These are phyloP conservation scores for Boletus patriciae DNA, from an alignment of 768 basidiomycete species.

Conservation along the genomic window DNA sequence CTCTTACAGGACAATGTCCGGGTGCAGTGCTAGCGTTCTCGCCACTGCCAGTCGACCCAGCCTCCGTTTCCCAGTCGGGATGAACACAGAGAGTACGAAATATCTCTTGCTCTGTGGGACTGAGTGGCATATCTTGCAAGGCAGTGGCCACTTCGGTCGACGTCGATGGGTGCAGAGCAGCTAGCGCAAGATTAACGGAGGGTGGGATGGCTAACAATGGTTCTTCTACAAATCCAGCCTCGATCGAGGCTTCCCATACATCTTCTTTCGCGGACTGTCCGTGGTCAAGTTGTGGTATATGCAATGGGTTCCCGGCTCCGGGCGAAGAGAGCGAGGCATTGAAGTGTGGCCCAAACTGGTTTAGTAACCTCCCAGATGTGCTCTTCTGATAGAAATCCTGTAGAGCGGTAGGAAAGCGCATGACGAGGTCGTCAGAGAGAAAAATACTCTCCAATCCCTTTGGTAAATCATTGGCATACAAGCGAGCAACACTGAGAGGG, in stretches of 20 bases:
- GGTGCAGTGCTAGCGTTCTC: slow-evolving; percentile 8
- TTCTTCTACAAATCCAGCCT: slow-evolving; percentile 24
- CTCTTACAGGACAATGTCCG: slow-evolving; percentile 3
- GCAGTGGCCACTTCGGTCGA: slow-evolving; percentile 11
- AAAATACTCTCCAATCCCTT: slow-evolving; percentile 49
- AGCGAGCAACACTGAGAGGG: slow-evolving; percentile 54
- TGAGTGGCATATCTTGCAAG: slow-evolving; percentile 49
- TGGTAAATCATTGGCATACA: slow-evolving; percentile 37
- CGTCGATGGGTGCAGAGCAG: slow-evolving; percentile 25
- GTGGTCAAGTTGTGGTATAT: slow-evolving; percentile 3
- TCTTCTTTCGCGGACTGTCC: slow-evolving; percentile 9
- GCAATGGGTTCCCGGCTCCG: not conserved
- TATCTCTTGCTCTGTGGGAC: slow-evolving; percentile 68
- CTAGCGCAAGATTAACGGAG: slow-evolving; percentile 32
- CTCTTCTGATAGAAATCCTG: slow-evolving; percentile 56
- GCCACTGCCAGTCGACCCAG: slow-evolving; percentile 6
- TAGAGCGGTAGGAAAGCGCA: slow-evolving; percentile 61
- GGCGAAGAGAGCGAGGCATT: slow-evolving; percentile 38
- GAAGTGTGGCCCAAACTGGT: slow-evolving; percentile 68
- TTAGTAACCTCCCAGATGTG: slow-evolving; percentile 46
- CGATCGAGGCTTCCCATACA: slow-evolving; percentile 22
- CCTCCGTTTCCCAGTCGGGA: slow-evolving; percentile 50
- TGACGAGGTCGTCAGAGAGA: slow-evolving; percentile 59
- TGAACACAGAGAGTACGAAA: slow-evolving; percentile 63
- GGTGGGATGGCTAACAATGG: slow-evolving; percentile 24